These are phyloP conservation scores for Leishmania martiniquensis DNA, from an alignment of 208 protist species.

Conservation along the genomic window DNA sequence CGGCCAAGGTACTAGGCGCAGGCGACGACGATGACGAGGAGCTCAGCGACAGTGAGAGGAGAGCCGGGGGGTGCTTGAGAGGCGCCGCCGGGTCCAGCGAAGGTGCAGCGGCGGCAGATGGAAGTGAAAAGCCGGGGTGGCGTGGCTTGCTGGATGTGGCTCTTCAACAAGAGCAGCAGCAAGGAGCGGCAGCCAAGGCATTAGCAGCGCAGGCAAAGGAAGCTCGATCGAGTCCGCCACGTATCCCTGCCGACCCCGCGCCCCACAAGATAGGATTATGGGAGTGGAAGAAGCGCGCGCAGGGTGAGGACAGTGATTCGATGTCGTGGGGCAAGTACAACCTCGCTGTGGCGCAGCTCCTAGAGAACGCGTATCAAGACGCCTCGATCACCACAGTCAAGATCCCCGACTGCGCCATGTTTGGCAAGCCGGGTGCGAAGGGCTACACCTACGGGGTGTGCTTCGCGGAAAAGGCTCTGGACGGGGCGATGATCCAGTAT, in stretches of 20 bases:
- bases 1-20: conserved; percentile 12
- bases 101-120: neutral
- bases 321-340: conserved; percentile 56
- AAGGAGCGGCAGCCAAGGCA: conserved; percentile 1
- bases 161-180: conserved; percentile 26
- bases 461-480: conserved; percentile 46
- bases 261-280: conserved; percentile 37
- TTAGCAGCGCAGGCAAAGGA: neutral
- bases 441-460: conserved; percentile 61
- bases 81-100: neutral
- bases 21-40: conserved; percentile 12
- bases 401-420: conserved; percentile 42
- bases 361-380: conserved; percentile 53
- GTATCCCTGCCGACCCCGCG: neutral
- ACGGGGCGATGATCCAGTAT: conserved; percentile 66
- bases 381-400: conserved; percentile 22
- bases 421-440: conserved; percentile 7
- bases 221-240: neutral
- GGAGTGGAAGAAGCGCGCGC: conserved; percentile 59
- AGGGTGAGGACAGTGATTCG: conserved; percentile 42
- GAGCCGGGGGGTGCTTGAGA: neutral
- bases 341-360: conserved; percentile 41
- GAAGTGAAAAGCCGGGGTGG: conserved; percentile 26
- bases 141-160: conserved; percentile 42
- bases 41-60: neutral